Conservation (phyloP, 352 stramenopile species). For the Proteromonas lacertae region DNA sequence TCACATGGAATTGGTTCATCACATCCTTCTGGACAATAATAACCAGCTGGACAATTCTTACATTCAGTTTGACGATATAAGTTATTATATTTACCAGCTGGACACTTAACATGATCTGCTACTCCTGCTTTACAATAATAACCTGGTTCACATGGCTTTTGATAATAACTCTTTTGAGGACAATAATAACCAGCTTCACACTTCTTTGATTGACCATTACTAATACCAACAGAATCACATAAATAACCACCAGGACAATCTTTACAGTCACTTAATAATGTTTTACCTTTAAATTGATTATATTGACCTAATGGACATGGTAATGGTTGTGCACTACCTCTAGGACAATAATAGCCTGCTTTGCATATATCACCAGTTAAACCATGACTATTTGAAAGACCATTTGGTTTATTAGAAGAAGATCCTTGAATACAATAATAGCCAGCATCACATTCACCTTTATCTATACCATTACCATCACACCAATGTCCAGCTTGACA, state of each 20-base stretch:
- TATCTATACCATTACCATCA: too few relatives aligned
- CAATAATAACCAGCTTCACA: constrained; percentile 48
- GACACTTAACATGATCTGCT: background rate
- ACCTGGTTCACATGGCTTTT: constrained; percentile 23
- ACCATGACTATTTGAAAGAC: too few relatives aligned
- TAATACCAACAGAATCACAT: constrained; percentile 14
- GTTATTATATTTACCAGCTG: constrained; percentile 1
- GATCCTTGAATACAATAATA: constrained; percentile 6
- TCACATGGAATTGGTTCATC: background rate
- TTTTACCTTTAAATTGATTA: constrained; percentile 26
- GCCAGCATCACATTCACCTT: background rate
- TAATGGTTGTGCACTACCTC: constrained; percentile 16
- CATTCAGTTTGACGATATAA: background rate
- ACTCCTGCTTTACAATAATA: constrained; percentile 17
- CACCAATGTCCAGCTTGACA: too few relatives aligned
- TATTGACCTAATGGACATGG: constrained; percentile 37
- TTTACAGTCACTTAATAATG: constrained; percentile 31
- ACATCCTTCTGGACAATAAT: too few relatives aligned
- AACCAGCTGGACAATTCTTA: too few relatives aligned
- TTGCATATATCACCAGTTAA: background rate
- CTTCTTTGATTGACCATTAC: constrained; percentile 1
- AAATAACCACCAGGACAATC: constrained; percentile 18
- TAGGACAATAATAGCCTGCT: constrained; percentile 3
- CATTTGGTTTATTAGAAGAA: constrained; percentile 9
- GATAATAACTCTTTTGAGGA: constrained; percentile 17